Percentiles rank a stretch among this genome's conserved stretches.
These are phyloP conservation scores for Rhodotorula sp. DNA, from an alignment of 1,284 basidiomycete species.

Conservation along the genomic window DNA sequence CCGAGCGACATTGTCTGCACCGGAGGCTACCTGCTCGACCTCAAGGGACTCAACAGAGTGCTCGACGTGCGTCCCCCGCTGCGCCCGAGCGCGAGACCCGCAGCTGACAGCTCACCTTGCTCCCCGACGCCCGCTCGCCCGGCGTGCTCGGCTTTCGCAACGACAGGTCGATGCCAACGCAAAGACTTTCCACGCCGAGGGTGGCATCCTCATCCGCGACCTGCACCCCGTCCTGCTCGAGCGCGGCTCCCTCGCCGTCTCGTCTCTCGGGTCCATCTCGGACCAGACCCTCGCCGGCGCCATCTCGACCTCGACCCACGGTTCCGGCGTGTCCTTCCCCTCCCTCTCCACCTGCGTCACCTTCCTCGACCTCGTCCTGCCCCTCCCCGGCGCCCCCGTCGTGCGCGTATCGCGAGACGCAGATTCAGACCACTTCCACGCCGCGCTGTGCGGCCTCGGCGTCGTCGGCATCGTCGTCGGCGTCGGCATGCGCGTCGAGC, in stretches of 20 bases:
- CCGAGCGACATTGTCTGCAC: constrained; percentile 90
- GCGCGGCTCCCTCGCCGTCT: constrained; percentile 74
- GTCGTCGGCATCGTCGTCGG: constrained; percentile 83
- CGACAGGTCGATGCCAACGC: constrained; percentile 71
- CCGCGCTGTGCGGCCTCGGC: constrained; percentile 92
- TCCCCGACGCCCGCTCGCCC: constrained; percentile 11
- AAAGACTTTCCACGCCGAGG: constrained; percentile 68
- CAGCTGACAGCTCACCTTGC: constrained; percentile 10
- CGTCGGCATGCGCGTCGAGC: constrained; percentile 76
- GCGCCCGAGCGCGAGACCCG: background rate
- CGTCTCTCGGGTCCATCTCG: constrained; percentile 92
- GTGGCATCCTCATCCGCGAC: constrained; percentile 71
- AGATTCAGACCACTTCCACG: constrained; percentile 72
- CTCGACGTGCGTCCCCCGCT: constrained; percentile 65
- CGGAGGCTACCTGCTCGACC: constrained; percentile 68
- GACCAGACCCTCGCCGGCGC: constrained; percentile 95
- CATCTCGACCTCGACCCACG: constrained; percentile 93
- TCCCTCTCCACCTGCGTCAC: constrained; percentile 82
- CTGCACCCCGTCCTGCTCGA: constrained; percentile 59
- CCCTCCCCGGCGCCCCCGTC: constrained; percentile 55
- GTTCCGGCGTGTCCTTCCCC: constrained; percentile 76
- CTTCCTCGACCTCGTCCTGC: constrained; percentile 69
- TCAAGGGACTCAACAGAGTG: constrained; percentile 67
- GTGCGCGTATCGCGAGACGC: constrained; percentile 68
- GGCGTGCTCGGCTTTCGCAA: constrained; percentile 23